phyloP scores from a whole-genome alignment of 805 yeast species.

The Schwanniomyces yamadae region DNA sequence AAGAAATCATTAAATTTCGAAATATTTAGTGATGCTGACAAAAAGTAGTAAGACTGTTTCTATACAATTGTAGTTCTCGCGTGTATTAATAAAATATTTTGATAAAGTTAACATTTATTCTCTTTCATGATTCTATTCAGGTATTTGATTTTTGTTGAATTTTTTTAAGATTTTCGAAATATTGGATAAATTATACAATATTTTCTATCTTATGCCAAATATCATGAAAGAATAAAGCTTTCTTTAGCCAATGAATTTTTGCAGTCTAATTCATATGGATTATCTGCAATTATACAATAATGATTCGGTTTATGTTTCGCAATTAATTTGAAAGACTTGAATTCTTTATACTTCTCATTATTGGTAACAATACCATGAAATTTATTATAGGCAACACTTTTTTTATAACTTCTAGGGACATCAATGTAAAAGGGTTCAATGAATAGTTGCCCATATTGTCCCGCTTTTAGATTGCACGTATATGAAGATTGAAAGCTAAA shows the following conservation, averaged over 20 bases:
- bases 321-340: slow-evolving; percentile 8
- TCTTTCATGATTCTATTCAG: too few relatives aligned
- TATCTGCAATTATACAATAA: slow-evolving; percentile 8
- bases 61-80: too few relatives aligned
- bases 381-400: slow-evolving; percentile 6
- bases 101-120: too few relatives aligned
- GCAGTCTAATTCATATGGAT: slow-evolving; percentile 8
- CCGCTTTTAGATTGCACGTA: slow-evolving; percentile 14
- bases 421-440: slow-evolving; percentile 12
- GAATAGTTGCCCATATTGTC: slow-evolving; percentile 15
- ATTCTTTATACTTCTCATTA: slow-evolving; percentile 4
- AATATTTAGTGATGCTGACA: slow-evolving; percentile 7
- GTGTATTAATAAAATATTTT: too few relatives aligned
- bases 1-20: slow-evolving; percentile 10
- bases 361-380: slow-evolving; percentile 7
- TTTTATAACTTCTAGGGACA: slow-evolving; percentile 9
- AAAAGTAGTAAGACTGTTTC: too few relatives aligned
- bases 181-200: too few relatives aligned
- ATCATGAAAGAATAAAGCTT: too few relatives aligned
- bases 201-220: too few relatives aligned
- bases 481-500: slow-evolving; percentile 7
- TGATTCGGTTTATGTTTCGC: slow-evolving; percentile 12
- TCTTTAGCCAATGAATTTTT: neutral
- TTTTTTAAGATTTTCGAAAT: too few relatives aligned
- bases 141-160: too few relatives aligned